Percentiles rank a stretch among this genome's conserved stretches.
These are phyloP conservation scores for Fraxinus velutina DNA, from an alignment of 305 asterid species.

Conservation along the genomic window DNA sequence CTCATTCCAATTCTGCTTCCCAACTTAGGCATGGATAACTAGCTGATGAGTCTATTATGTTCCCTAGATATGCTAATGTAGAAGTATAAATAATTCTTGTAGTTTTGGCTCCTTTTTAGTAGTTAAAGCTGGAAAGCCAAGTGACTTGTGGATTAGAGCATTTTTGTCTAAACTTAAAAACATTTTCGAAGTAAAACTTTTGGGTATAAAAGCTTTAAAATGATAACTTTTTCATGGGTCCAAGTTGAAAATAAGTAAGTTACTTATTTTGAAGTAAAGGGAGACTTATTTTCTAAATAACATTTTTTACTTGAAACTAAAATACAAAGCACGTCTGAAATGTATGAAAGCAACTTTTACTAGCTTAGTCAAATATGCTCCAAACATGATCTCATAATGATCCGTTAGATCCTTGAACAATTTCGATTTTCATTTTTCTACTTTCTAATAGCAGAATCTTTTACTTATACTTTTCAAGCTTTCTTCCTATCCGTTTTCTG, in stretches of 20 bases:
- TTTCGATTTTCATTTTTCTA: not conserved
- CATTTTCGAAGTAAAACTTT: not conserved
- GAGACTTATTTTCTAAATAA: not conserved
- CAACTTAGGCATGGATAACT: not conserved
- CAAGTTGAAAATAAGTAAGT: not conserved
- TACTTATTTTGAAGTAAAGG: not conserved
- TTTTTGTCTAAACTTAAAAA: not conserved
- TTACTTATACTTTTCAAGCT: not conserved
- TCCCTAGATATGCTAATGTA: not conserved
- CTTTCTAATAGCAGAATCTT: not conserved
- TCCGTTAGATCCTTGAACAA: not conserved
- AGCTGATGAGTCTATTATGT: not conserved
- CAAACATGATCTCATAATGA: not conserved
- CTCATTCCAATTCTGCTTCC: constrained; percentile 4
- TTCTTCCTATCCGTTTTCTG: not conserved
- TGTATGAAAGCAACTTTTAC: not conserved
- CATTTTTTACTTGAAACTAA: not conserved
- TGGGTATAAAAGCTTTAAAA: not conserved
- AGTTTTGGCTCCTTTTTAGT: not conserved
- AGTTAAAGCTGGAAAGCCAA: not conserved
- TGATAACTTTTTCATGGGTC: not conserved
- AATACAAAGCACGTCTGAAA: not conserved
- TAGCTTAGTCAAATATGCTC: not conserved
- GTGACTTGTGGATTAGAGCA: not conserved
- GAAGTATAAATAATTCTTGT: not conserved